These are phyloP conservation scores for Phaseolus coccineus DNA, from an alignment of 331 rosid species.

Conservation along the genomic window DNA sequence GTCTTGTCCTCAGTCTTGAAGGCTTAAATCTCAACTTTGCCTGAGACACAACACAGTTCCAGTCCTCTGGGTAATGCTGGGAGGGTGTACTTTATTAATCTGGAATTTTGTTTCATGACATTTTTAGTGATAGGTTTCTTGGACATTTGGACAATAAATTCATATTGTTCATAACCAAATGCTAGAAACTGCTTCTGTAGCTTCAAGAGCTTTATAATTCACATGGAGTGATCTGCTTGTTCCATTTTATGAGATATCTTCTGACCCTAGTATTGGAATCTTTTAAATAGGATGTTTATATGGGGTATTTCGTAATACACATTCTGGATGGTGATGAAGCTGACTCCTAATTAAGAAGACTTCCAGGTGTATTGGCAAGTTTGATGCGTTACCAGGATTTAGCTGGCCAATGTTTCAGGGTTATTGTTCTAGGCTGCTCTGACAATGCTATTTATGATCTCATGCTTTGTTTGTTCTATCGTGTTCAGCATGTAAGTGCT, in stretches of 20 bases:
- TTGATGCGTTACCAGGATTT: constrained; percentile 64
- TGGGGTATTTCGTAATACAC: constrained; percentile 67
- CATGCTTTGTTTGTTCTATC: constrained; percentile 54
- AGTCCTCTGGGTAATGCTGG: constrained; percentile 24
- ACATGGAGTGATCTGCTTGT: constrained; percentile 62
- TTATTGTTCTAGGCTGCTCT: constrained; percentile 57
- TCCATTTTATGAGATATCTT: constrained; percentile 56
- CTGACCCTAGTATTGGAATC: constrained; percentile 68
- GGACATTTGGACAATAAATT: constrained; percentile 45
- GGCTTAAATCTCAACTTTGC: constrained; percentile 24
- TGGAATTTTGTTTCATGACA: constrained; percentile 29
- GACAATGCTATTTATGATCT: constrained; percentile 54
- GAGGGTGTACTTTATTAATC: constrained; percentile 28
- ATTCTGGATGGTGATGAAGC: constrained; percentile 74
- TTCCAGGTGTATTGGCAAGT: constrained; percentile 68
- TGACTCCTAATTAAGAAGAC: constrained; percentile 69
- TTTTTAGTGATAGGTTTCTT: constrained; percentile 42
- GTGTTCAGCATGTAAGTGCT: constrained; percentile 54
- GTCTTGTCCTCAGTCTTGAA: constrained; percentile 34
- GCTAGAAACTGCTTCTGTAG: constrained; percentile 54
- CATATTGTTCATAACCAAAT: constrained; percentile 45
- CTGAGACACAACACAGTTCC: constrained; percentile 13
- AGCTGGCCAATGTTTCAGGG: constrained; percentile 57
- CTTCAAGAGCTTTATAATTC: constrained; percentile 56
- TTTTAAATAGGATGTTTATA: constrained; percentile 74